A percentile compares a stretch with the other conserved stretches of the same genome.
Conservation (phyloP, 345 rosid genomes). For the Erucastrum elatum region DNA sequence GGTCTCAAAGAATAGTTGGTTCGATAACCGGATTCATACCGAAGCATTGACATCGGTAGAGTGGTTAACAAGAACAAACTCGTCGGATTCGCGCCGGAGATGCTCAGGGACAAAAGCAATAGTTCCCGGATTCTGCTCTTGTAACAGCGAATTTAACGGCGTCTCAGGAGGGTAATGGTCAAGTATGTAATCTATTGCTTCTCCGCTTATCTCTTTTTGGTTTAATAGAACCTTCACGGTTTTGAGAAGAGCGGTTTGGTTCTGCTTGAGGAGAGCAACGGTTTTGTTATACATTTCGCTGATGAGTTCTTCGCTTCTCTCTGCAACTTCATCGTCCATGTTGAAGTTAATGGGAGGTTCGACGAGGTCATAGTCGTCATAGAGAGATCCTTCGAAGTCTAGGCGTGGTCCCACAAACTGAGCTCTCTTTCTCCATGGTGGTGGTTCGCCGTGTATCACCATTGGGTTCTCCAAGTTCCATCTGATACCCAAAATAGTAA, state of each 20-base stretch:
- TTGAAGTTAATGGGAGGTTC: conserved; percentile 84
- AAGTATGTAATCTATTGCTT: conserved; percentile 75
- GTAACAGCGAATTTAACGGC: conserved; percentile 55
- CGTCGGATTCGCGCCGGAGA: conserved; percentile 43
- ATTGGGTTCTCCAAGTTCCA: conserved; percentile 94
- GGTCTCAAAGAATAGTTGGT: not conserved
- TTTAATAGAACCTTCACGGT: conserved; percentile 82
- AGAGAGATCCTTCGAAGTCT: conserved; percentile 93
- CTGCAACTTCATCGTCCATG: conserved; percentile 76
- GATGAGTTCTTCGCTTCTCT: conserved; percentile 72
- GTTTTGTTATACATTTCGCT: conserved; percentile 60
- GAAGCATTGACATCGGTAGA: conserved; percentile 39
- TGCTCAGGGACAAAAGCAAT: conserved; percentile 51
- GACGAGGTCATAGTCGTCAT: conserved; percentile 65
- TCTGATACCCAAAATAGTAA: conserved; percentile 43
- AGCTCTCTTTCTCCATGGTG: conserved; percentile 78
- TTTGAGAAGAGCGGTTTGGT: conserved; percentile 83
- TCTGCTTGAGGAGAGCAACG: conserved; percentile 60
- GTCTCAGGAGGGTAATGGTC: conserved; percentile 76
- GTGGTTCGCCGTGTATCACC: conserved; percentile 93
- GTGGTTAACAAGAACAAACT: conserved; percentile 43
- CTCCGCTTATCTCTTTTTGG: conserved; percentile 76
- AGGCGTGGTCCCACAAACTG: conserved; percentile 84
- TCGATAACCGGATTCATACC: conserved; percentile 14
- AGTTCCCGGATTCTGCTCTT: conserved; percentile 77